These are phyloP conservation scores for Arachnopeziza araneosa DNA, from an alignment of 2,329 filamentous ascomycete species.

Conservation along the genomic window DNA sequence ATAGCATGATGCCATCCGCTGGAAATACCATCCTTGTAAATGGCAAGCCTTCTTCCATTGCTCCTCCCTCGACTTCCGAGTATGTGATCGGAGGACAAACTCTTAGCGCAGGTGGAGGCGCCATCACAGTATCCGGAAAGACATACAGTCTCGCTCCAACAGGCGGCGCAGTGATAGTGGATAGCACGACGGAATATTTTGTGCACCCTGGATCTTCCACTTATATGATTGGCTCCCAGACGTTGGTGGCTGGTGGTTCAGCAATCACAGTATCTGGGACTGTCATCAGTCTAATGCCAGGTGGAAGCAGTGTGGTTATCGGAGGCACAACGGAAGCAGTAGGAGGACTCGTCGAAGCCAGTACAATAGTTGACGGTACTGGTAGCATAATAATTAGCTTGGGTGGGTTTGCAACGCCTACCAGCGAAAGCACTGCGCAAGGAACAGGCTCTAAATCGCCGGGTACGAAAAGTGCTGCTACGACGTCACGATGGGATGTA, in stretches of 20 bases:
- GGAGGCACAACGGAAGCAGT: not conserved
- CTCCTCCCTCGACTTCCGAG: not conserved
- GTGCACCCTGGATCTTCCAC: not conserved
- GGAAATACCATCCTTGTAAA: not conserved
- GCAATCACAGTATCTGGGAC: constrained; percentile 2
- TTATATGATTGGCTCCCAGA: constrained; percentile 1
- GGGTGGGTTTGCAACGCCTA: not conserved
- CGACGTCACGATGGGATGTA: not conserved
- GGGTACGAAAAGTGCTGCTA: not conserved
- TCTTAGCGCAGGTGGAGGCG: not conserved
- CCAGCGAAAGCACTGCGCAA: not conserved
- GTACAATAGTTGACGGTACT: not conserved
- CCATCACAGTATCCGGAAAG: not conserved
- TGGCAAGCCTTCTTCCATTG: not conserved
- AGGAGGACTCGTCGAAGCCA: not conserved
- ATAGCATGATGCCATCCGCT: not conserved
- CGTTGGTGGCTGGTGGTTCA: not conserved
- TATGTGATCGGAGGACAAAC: constrained; percentile 1
- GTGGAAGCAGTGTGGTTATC: not conserved
- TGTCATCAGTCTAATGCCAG: constrained; percentile 1
- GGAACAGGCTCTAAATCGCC: not conserved
- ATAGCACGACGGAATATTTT: constrained; percentile 15
- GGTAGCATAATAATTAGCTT: not conserved
- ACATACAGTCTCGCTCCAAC: constrained; percentile 2
- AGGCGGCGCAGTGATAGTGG: constrained; percentile 17